A percentile compares a stretch with the other conserved stretches of the same genome.
phyloP scores from a whole-genome alignment of 257 asterid species.

The Thymus mandschuricus region DNA sequence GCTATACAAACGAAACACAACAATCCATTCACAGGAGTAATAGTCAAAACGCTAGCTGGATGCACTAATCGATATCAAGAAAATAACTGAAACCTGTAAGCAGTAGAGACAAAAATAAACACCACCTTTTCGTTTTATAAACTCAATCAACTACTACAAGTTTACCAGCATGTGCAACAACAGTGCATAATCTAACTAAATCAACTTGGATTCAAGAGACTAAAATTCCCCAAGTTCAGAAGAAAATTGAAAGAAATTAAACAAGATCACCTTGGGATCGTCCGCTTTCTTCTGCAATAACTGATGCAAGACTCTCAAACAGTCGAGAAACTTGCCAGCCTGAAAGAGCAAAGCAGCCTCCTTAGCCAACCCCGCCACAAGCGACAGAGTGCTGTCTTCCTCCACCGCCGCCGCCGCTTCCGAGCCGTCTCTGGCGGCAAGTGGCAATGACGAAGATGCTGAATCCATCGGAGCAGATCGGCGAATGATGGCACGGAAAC shows the following conservation, averaged over 20 bases:
- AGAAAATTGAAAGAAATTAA: not conserved
- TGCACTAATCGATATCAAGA: not conserved
- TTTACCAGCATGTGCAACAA: slow-evolving; percentile 10
- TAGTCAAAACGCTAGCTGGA: not conserved
- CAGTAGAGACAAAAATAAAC: not conserved
- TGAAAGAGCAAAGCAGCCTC: slow-evolving; percentile 81
- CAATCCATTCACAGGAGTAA: slow-evolving; percentile 3
- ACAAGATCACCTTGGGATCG: slow-evolving; percentile 77
- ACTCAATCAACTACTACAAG: slow-evolving; percentile 12
- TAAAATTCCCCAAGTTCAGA: not conserved
- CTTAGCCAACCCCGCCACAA: slow-evolving; percentile 73
- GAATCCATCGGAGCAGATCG: slow-evolving; percentile 80
- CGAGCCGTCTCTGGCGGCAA: slow-evolving; percentile 40
- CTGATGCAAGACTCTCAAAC: slow-evolving; percentile 64
- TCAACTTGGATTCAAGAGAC: slow-evolving; percentile 1
- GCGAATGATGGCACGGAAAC: slow-evolving; percentile 26
- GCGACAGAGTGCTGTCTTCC: slow-evolving; percentile 63
- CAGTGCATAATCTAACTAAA: slow-evolving; percentile 12
- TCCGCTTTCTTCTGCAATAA: slow-evolving; percentile 61
- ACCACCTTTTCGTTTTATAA: not conserved
- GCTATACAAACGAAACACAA: not conserved
- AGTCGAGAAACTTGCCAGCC: slow-evolving; percentile 70
- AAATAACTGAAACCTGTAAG: not conserved
- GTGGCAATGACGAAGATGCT: slow-evolving; percentile 52
- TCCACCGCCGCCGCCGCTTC: slow-evolving; percentile 42